Conservation (phyloP, 1,284 basidiomycete genomes). For the Hymenochaete sp. region DNA sequence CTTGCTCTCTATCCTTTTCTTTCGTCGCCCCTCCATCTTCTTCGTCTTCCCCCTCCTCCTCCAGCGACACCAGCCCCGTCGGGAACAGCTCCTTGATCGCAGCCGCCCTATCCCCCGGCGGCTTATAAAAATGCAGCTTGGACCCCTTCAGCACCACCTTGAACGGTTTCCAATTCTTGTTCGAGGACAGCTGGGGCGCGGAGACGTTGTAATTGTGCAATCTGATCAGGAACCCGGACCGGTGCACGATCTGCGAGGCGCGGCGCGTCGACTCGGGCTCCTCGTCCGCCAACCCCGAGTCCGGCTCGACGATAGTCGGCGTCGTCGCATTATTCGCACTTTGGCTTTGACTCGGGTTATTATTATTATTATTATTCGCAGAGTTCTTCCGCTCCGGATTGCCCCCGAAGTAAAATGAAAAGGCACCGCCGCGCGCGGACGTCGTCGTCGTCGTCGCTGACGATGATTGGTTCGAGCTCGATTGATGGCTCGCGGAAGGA, state of each 20-base stretch:
- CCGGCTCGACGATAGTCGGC: constrained; percentile 41
- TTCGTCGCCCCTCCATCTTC: constrained; percentile 22
- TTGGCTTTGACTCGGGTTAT: no score
- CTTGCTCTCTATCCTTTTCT: constrained; percentile 25
- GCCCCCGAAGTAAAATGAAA: constrained; percentile 29
- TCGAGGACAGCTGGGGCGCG: constrained; percentile 27
- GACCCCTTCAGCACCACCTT: constrained; percentile 74
- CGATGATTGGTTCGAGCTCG: constrained; percentile 27
- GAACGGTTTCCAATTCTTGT: constrained; percentile 74
- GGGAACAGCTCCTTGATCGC: constrained; percentile 69
- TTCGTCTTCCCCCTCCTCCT: constrained; percentile 35
- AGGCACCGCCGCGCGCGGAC: constrained; percentile 24
- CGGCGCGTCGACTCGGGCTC: constrained; percentile 35
- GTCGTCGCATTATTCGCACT: no score
- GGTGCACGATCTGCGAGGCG: constrained; percentile 68
- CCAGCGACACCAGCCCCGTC: constrained; percentile 45
- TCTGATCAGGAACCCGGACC: constrained; percentile 67
- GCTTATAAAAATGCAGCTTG: constrained; percentile 77
- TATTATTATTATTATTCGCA: no score
- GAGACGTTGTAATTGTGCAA: constrained; percentile 41
- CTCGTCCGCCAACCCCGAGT: constrained; percentile 20
- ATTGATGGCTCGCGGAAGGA: constrained; percentile 19
- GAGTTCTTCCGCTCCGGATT: constrained; percentile 13
- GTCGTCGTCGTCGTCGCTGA: no score
- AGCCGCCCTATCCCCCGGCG: constrained; percentile 54